Evolutionary conservation across 352 stramenopile species (phyloP), one percentile per base, ranked within the genome.

Genomic region (Labyrinthula sp.): DNA sequence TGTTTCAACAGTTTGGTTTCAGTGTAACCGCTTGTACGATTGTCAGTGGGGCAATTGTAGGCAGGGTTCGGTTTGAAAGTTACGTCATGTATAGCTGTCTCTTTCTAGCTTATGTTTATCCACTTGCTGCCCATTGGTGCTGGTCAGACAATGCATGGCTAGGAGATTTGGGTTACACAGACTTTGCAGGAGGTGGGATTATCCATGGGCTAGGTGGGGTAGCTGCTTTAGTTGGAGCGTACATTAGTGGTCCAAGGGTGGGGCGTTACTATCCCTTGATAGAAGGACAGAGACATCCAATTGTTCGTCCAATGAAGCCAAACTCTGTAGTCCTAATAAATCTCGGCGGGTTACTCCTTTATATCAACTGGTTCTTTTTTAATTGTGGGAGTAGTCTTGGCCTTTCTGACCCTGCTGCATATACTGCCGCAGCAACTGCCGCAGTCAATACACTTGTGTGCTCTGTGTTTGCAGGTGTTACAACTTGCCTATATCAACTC

Each of bases 151-250:
- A 58, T 30, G 66, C 62, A 20, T 73, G 64, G 30, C 54, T 72
- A 34, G n/a, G n/a, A n/a, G 59, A 26, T 54, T 65, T 55, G 38
- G 71, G 67, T 34, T 61, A 67, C 48, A 60, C 69, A 27, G 71
- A 80, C 45, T 77, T 76, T 55, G 67, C 69, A 36, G 71, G 71
- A 14, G 61, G 47, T 26, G 66, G 67, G 28, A 65, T 72, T 23
- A 66, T 80, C 3, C 71, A 80, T 52, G 48, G 75, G 34, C 65
- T 67, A 14, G 69, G 67, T 23, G 71, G 68, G 22, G 50, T 58
- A 10, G 65, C 63, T 10, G 68, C 69, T 6, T 50, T 82, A n/a
- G 62, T 75, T 31, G 72, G 63, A 3, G 68, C 54, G n/a, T 22
- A 38, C 23, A n/a, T 61, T 2, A 25, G 58, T 21, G 58, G 58